Percentiles rank a stretch among this genome's conserved stretches.
Evolutionary conservation across 1,284 basidiomycete genomes (phyloP).

Genomic region (Sanghuangporus baumii): DNA sequence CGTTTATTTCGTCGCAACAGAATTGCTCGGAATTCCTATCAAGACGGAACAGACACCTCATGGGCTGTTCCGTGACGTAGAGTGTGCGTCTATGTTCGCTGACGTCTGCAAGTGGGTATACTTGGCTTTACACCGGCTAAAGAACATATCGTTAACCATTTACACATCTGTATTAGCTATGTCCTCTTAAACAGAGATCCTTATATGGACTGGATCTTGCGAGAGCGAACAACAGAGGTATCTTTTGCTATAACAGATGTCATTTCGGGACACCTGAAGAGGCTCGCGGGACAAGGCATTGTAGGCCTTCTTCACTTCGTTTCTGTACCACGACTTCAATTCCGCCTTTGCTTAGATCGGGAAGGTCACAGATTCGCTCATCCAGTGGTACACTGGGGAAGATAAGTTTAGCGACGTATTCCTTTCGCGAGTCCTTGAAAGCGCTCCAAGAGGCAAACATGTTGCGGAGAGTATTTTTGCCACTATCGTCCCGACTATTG

Average conservation of each 20-base stretch:
- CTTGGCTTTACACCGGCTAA: not conserved
- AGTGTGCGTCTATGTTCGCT: constrained; percentile 46
- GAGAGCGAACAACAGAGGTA: constrained; percentile 38
- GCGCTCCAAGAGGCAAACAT: constrained; percentile 6
- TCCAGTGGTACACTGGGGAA: constrained; percentile 20
- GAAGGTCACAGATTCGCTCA: constrained; percentile 20
- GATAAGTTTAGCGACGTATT: constrained; percentile 23
- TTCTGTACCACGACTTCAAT: not conserved
- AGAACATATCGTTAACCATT: not conserved
- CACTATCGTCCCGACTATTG: constrained; percentile 44
- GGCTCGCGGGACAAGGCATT: constrained; percentile 20
- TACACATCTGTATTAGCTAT: constrained; percentile 37
- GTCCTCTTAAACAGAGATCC: constrained; percentile 53
- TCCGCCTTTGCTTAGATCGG: constrained; percentile 8
- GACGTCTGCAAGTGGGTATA: constrained; percentile 47
- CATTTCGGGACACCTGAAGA: constrained; percentile 37
- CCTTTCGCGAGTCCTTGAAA: constrained; percentile 17
- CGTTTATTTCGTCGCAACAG: constrained; percentile 57
- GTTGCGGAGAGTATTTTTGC: constrained; percentile 41
- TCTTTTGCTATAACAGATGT: constrained; percentile 36
- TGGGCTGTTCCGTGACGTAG: constrained; percentile 45
- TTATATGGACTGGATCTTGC: constrained; percentile 53
- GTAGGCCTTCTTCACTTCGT: constrained; percentile 20
- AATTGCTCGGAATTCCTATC: constrained; percentile 60
- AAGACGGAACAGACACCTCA: constrained; percentile 42